A percentile compares a stretch with the other conserved stretches of the same genome.
Evolutionary conservation across 2,329 filamentous ascomycete species (phyloP).

Genomic region (Mycosphaerella sp.): DNA sequence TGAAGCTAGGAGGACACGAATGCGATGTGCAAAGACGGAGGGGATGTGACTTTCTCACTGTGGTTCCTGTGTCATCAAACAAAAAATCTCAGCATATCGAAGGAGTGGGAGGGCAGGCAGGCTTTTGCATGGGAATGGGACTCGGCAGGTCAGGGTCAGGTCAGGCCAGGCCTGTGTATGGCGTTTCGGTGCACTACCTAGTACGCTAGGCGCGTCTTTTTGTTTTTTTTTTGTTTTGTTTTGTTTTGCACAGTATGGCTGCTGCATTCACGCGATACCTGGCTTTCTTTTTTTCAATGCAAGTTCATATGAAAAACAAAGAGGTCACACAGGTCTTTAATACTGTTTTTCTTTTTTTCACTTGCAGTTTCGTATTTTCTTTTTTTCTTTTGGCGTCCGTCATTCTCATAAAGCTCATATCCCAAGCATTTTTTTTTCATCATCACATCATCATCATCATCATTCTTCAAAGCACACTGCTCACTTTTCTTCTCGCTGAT

Average conservation of each 20-base stretch:
- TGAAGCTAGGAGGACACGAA: not conserved
- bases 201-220: not conserved
- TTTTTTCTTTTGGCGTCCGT: not conserved
- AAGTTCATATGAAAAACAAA: not conserved
- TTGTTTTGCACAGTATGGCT: not conserved
- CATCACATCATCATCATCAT: too few species aligned
- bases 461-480: conserved; percentile 5
- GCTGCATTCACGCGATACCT: not conserved
- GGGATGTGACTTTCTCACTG: not conserved
- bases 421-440: not conserved
- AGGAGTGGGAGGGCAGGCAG: not conserved
- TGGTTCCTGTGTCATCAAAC: not conserved
- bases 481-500: not conserved
- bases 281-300: not conserved
- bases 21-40: not conserved
- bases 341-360: not conserved
- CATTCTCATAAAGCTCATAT: conserved; percentile 6
- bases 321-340: not conserved
- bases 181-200: not conserved
- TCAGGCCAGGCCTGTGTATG: not conserved
- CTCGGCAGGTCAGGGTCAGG: not conserved
- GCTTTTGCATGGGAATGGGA: not conserved
- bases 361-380: not conserved
- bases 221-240: too few species aligned
- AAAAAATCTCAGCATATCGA: not conserved